These are phyloP conservation scores for Cercospora nicotianae DNA, from an alignment of 2,329 filamentous ascomycete species.

Conservation along the genomic window DNA sequence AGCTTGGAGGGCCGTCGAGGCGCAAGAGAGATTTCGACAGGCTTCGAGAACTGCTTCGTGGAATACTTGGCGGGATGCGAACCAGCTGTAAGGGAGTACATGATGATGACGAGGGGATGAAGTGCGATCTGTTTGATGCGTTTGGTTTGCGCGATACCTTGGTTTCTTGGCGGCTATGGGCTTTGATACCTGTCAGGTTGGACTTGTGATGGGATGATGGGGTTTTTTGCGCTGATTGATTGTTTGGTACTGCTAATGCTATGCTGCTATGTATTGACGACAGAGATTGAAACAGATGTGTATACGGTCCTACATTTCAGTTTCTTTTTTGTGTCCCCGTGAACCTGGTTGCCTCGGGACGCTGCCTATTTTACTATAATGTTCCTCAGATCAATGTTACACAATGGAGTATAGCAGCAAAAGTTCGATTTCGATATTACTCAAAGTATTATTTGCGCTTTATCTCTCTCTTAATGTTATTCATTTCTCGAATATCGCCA, in stretches of 20 bases:
- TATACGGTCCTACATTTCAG: background rate
- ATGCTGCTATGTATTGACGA: background rate
- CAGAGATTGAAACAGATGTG: background rate
- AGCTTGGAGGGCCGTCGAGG: slow-evolving; percentile 10
- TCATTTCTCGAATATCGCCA: too few species aligned
- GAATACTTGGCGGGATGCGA: slow-evolving; percentile 15
- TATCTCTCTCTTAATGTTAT: too few species aligned
- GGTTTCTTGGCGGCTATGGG: background rate
- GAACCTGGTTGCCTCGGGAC: background rate
- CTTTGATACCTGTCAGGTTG: background rate
- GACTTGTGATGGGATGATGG: too few species aligned
- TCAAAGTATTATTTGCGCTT: too few species aligned
- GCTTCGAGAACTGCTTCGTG: slow-evolving; percentile 6
- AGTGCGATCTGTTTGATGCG: background rate
- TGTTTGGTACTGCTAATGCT: background rate
- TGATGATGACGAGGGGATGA: background rate
- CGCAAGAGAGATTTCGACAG: slow-evolving; percentile 6
- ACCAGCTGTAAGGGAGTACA: slow-evolving; percentile 6
- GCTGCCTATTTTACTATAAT: too few species aligned
- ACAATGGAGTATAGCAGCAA: too few species aligned
- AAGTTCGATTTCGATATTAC: too few species aligned
- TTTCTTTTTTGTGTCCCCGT: too few species aligned
- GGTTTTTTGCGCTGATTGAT: background rate
- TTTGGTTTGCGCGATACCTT: slow-evolving; percentile 13
- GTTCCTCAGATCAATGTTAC: too few species aligned